Conservation (phyloP, 1,139 yeast species). For the Meyerozyma smithsonii region DNA sequence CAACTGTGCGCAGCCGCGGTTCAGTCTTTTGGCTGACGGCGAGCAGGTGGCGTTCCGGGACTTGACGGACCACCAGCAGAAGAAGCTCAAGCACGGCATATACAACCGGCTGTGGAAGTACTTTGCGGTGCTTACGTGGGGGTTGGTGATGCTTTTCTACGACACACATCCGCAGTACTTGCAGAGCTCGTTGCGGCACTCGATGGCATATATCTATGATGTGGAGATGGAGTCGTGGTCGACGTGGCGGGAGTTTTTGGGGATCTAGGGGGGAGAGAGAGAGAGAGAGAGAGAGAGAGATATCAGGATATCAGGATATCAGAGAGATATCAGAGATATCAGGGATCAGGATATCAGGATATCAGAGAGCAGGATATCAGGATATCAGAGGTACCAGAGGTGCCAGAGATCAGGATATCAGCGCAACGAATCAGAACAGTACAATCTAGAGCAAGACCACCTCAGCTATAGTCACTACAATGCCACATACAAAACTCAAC, state of each 20-base stretch:
- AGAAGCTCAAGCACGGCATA: slow-evolving; percentile 28
- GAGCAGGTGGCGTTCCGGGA: slow-evolving; percentile 25
- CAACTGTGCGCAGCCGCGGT: slow-evolving; percentile 32
- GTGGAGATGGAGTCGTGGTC: slow-evolving; percentile 42
- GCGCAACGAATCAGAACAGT: too few species aligned
- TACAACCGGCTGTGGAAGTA: slow-evolving; percentile 54
- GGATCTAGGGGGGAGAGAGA: slow-evolving; percentile 16
- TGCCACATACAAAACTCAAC: too few species aligned
- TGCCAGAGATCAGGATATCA: too few species aligned
- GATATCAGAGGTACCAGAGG: too few species aligned
- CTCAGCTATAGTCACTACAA: too few species aligned
- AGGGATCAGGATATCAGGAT: too few species aligned
- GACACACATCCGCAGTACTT: slow-evolving; percentile 58
- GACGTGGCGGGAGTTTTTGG: slow-evolving; percentile 41
- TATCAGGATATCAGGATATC: too few species aligned
- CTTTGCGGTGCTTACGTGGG: slow-evolving; percentile 74
- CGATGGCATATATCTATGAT: slow-evolving; percentile 71
- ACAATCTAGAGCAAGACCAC: too few species aligned
- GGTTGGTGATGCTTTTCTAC: slow-evolving; percentile 67
- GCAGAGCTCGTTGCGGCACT: slow-evolving; percentile 63
- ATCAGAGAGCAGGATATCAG: too few species aligned
- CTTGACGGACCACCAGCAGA: slow-evolving; percentile 27
- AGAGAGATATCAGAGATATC: too few species aligned
- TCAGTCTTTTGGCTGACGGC: slow-evolving; percentile 17
- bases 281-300: not conserved